These are phyloP conservation scores for Colletotrichum cereale DNA, from an alignment of 2,329 filamentous ascomycete genomes.

Conservation along the genomic window DNA sequence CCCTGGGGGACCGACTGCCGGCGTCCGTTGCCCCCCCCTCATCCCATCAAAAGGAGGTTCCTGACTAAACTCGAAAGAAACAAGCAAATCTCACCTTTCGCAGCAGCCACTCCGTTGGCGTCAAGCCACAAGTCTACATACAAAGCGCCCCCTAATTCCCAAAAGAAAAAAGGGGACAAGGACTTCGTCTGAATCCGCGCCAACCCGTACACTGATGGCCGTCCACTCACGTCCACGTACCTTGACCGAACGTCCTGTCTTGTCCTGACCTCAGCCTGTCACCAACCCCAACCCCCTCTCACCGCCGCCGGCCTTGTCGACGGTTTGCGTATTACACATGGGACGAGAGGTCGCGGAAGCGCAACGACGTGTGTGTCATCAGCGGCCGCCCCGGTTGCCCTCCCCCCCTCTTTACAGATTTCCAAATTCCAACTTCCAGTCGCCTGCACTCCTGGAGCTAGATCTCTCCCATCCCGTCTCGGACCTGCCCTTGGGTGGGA, in stretches of 20 bases:
- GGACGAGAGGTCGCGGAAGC: background rate
- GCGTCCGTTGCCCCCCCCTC: background rate
- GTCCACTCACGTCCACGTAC: background rate
- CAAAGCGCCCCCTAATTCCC: background rate
- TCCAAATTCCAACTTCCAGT: too few relatives aligned
- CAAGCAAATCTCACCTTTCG: background rate
- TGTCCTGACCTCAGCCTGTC: background rate
- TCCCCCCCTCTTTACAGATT: background rate
- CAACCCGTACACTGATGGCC: too few relatives aligned
- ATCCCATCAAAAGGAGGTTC: background rate
- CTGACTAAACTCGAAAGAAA: background rate
- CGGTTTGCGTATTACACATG: background rate
- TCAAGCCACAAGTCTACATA: background rate
- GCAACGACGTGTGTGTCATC: background rate
- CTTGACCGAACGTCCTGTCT: background rate
- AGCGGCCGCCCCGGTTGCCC: background rate
- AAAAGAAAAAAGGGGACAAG: background rate
- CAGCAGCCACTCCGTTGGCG: background rate
- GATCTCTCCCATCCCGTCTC: too few relatives aligned
- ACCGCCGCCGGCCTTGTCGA: background rate
- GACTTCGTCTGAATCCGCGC: background rate
- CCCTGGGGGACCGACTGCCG: background rate
- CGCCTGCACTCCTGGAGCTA: too few relatives aligned
- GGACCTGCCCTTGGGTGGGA: too few relatives aligned
- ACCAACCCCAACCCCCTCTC: background rate